Conservation (phyloP, 768 basidiomycete species). For the Lactarius akahatsu region DNA sequence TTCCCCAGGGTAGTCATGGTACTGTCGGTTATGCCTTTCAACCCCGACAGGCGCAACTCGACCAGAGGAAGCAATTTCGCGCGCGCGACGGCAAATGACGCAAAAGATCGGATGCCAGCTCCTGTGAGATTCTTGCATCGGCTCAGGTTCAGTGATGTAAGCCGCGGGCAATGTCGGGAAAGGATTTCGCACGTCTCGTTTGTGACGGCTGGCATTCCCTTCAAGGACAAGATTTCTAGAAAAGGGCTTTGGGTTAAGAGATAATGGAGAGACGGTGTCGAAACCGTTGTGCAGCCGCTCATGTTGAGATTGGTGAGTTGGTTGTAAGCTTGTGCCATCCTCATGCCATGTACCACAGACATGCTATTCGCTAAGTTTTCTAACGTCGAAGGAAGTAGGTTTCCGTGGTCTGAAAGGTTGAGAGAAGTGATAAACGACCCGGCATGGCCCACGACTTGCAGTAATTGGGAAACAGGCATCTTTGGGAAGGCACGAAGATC, state of each 20-base stretch:
- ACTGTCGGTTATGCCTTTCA: conserved; percentile 59
- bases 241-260: conserved; percentile 65
- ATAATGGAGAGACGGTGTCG: conserved; percentile 64
- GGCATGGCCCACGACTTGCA: conserved; percentile 51
- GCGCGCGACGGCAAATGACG: conserved; percentile 44
- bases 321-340: conserved; percentile 48
- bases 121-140: conserved; percentile 69
- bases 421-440: conserved; percentile 65
- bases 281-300: conserved; percentile 66
- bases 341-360: conserved; percentile 42
- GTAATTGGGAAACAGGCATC: conserved; percentile 50
- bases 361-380: conserved; percentile 54
- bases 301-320: conserved; percentile 71
- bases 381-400: conserved; percentile 50
- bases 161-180: conserved; percentile 51
- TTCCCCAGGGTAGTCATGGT: conserved; percentile 65
- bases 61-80: conserved; percentile 53
- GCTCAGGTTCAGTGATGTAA: conserved; percentile 65
- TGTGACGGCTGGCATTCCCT: conserved; percentile 66
- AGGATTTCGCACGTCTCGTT: conserved; percentile 74
- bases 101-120: conserved; percentile 54
- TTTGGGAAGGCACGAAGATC: conserved; percentile 64
- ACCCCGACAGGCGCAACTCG: conserved; percentile 64
- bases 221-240: conserved; percentile 59
- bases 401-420: conserved; percentile 61